A percentile compares a stretch with the other conserved stretches of the same genome.
Conservation (phyloP, 2,329 filamentous ascomycete genomes). For the Lasiodiplodia citricola region DNA sequence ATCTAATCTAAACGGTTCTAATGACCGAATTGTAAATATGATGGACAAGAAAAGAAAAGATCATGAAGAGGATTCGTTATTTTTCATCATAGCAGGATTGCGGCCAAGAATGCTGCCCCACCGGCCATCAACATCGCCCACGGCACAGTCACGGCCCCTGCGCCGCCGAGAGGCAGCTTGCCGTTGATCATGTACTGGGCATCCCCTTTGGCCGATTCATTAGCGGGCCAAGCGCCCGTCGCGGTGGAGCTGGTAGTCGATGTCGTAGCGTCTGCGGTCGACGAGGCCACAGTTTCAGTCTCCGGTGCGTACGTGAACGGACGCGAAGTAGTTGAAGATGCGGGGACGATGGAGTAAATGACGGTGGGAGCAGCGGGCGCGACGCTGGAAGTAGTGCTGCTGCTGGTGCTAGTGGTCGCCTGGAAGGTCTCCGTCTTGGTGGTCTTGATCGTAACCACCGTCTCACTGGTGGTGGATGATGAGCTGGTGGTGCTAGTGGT, state of each 20-base stretch:
- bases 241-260: not conserved
- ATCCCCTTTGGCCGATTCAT: not conserved
- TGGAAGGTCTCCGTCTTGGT: not conserved
- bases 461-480: not conserved
- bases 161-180: constrained; percentile 9
- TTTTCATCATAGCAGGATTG: not conserved
- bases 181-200: constrained; percentile 16
- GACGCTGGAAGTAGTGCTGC: not conserved
- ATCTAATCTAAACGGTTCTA: constrained; percentile 1
- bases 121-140: not conserved
- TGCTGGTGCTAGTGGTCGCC: not conserved
- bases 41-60: not conserved
- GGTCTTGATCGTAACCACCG: not conserved
- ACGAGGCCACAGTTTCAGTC: not conserved
- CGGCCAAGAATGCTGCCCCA: not conserved
- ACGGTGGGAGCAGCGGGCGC: not conserved
- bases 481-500: not conserved
- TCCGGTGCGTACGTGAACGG: constrained; percentile 8
- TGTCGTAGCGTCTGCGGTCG: not conserved
- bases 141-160: not conserved
- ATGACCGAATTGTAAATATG: not conserved
- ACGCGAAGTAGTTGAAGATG: not conserved
- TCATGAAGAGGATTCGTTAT: not conserved
- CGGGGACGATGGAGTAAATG: not conserved
- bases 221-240: not conserved